phyloP scores from a whole-genome alignment of 768 basidiomycete genomes.

The Lactarius psammicola region DNA sequence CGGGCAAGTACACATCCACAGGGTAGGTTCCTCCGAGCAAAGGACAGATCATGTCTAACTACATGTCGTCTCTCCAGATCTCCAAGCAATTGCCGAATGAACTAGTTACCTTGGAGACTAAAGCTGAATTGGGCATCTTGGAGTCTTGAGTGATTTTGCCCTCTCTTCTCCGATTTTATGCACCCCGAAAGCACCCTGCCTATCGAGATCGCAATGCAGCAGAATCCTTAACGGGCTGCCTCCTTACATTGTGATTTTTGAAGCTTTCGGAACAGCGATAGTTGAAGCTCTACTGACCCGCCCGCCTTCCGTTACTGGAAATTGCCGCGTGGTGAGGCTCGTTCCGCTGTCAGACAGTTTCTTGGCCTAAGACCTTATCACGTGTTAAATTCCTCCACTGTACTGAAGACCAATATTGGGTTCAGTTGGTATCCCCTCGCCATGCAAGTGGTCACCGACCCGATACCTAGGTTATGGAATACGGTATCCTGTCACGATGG shows the following conservation, averaged over 20 bases:
- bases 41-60: conserved; percentile 1
- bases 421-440: neutral
- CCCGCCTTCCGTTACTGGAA: conserved; percentile 32
- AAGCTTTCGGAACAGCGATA: conserved; percentile 38
- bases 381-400: neutral
- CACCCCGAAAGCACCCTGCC: conserved; percentile 37
- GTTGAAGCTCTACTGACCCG: conserved; percentile 59
- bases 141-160: neutral
- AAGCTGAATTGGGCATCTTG: conserved; percentile 15
- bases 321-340: conserved; percentile 48
- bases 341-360: conserved; percentile 63
- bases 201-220: conserved; percentile 40
- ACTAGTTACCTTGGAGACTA: conserved; percentile 29
- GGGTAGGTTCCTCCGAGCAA: conserved; percentile 44
- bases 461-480: neutral
- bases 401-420: no score
- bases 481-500: neutral
- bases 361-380: neutral
- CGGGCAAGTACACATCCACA: conserved; percentile 59
- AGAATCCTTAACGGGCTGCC: conserved; percentile 34
- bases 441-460: neutral
- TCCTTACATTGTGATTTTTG: conserved; percentile 23
- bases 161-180: conserved; percentile 27
- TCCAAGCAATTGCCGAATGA: conserved; percentile 20
- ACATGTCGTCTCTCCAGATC: conserved; percentile 18